Evolutionary conservation across 2,329 filamentous ascomycete species (phyloP), one percentile per base, ranked within the genome.

Genomic region (Blastomyces emzantsi): DNA sequence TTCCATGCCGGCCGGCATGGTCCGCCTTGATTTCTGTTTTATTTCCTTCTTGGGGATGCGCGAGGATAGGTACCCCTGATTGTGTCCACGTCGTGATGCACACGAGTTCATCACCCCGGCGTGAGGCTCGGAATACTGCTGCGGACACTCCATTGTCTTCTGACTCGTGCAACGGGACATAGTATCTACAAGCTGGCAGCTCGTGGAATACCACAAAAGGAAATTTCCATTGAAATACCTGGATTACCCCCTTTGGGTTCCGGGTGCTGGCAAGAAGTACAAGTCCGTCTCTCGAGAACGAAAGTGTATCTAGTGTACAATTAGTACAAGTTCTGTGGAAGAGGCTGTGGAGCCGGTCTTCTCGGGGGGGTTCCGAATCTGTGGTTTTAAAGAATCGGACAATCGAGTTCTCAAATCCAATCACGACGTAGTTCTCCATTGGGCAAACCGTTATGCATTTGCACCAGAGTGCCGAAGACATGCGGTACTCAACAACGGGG

Each of bases 51-150:
- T 71, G 69, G 11, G 76, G 76, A 60, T 78, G 75, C 2, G 78
- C 70, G 2, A 79, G 69, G 5, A 78, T 65, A 0, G 77, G 77
- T n/a, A 70, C 69, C 2, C 77, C 77, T 1, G 75, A 78, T 64
- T 78, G 77, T 1, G 77, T 79, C 77, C 77, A 79, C 0, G 76
- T 78, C 1, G 73, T 75, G 19, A 79, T 69, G 60, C 76, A 78
- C 4, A 79, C 65, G 19, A 78, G 62, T 17, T 76, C 75, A 41
- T 75, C 74, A 3, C 70, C 72, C 6, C 73, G 69, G 15, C 64
- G 57, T 4, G 71, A 72, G 0, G 73, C 70, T 11, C 75, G 71
- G 60, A 74, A 75, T n/a, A 77, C 69, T 2, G 73, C 75, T 0
- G 75, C 70, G 0, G 76, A 74, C 1, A 78, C 66, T 0, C 77